phyloP scores from a whole-genome alignment of 331 rosid species.

The Spiraea crenata region DNA sequence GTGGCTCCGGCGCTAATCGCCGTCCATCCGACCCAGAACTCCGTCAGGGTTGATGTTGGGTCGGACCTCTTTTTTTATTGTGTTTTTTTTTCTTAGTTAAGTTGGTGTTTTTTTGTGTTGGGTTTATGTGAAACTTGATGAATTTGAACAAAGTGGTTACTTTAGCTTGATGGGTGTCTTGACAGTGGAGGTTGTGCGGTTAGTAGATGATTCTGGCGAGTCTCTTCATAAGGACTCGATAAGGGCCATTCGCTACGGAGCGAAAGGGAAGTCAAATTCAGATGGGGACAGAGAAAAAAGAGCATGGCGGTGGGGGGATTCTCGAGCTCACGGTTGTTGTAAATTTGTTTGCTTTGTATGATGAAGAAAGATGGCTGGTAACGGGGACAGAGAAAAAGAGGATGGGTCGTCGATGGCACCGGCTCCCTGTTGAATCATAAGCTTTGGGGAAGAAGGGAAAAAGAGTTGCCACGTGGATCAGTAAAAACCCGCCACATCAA shows the following conservation, averaged over 20 bases:
- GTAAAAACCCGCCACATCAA: no score
- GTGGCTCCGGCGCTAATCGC: slow-evolving; percentile 89
- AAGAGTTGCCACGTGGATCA: no score
- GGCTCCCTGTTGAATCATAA: no score
- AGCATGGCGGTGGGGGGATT: no score
- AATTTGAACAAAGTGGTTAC: neutral
- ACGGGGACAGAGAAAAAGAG: no score
- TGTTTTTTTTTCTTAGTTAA: neutral
- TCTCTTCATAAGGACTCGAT: slow-evolving; percentile 63
- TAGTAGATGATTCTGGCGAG: slow-evolving; percentile 43
- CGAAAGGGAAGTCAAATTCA: slow-evolving; percentile 58
- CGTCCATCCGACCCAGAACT: slow-evolving; percentile 58
- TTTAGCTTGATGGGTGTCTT: neutral
- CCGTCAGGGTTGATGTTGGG: slow-evolving; percentile 71
- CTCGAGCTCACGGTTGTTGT: no score
- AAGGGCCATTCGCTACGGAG: slow-evolving; percentile 73
- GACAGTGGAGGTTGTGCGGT: slow-evolving; percentile 54
- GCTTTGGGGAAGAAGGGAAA: no score
- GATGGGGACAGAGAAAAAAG: no score
- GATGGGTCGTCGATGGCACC: no score
- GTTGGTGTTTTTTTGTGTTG: neutral
- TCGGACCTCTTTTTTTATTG: slow-evolving; percentile 48
- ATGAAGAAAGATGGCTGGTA: no score
- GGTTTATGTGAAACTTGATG: neutral
- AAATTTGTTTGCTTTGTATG: no score